These are phyloP conservation scores for Auriscalpium vulgare DNA, from an alignment of 768 basidiomycete genomes.

Conservation along the genomic window DNA sequence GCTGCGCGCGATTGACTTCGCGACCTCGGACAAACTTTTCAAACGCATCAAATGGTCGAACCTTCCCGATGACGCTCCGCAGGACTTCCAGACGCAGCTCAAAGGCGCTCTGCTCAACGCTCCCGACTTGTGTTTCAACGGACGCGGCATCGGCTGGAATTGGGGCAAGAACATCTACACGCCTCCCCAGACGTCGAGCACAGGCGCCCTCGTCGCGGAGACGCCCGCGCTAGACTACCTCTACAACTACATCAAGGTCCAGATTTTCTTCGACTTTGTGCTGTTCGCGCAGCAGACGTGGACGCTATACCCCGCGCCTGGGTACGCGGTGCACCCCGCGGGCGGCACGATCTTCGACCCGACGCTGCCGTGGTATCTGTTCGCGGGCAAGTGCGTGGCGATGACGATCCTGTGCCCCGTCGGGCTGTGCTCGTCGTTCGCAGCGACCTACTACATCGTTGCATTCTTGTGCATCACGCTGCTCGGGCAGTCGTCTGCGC, in stretches of 20 bases:
- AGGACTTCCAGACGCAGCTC: slow-evolving; percentile 1
- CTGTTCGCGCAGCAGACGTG: slow-evolving; percentile 13
- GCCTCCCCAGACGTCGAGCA: slow-evolving; percentile 33
- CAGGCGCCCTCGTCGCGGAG: slow-evolving; percentile 32
- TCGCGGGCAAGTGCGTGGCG: slow-evolving; percentile 19
- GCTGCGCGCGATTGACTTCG: slow-evolving; percentile 8
- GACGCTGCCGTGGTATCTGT: slow-evolving; percentile 23
- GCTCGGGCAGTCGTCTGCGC: slow-evolving; percentile 19
- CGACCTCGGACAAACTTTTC: slow-evolving; percentile 4
- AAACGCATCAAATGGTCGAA: slow-evolving; percentile 7
- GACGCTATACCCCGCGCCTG: slow-evolving; percentile 28
- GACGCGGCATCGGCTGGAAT: slow-evolving; percentile 56
- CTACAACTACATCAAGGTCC: slow-evolving; percentile 36
- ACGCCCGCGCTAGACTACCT: slow-evolving; percentile 27
- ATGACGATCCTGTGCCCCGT: slow-evolving; percentile 15
- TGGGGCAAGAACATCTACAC: slow-evolving; percentile 34
- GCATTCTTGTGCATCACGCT: slow-evolving; percentile 7
- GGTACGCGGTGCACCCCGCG: slow-evolving; percentile 14
- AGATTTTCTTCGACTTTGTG: slow-evolving; percentile 34
- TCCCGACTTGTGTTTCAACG: slow-evolving; percentile 39
- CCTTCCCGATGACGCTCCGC: slow-evolving; percentile 1
- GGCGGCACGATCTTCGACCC: slow-evolving; percentile 33
- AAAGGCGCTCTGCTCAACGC: slow-evolving; percentile 25
- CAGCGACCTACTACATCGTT: slow-evolving; percentile 6
- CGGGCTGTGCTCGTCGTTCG: slow-evolving; percentile 9